Conservation (phyloP, 148 eudicot species). For the Chenopodium quinoa region DNA sequence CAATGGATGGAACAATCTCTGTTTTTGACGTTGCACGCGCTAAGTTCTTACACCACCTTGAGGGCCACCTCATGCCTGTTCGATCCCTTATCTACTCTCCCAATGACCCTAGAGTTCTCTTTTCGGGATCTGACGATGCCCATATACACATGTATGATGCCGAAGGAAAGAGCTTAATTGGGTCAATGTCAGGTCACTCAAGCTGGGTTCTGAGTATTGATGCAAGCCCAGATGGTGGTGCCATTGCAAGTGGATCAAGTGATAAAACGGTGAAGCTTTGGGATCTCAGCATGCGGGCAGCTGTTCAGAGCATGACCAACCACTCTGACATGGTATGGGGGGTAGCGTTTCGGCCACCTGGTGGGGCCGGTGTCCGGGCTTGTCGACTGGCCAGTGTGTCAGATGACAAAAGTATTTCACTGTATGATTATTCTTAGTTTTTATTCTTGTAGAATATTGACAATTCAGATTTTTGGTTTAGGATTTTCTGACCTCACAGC, state of each 20-base stretch:
- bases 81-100: slow-evolving; percentile 75
- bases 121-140: slow-evolving; percentile 80
- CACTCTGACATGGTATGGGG: slow-evolving; percentile 95
- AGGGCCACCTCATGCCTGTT: slow-evolving; percentile 94
- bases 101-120: slow-evolving; percentile 58
- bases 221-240: slow-evolving; percentile 76
- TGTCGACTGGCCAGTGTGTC: slow-evolving; percentile 90
- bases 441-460: background rate
- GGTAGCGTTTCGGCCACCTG: slow-evolving; percentile 76
- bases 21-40: slow-evolving; percentile 71
- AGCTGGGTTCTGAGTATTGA: slow-evolving; percentile 95
- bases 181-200: slow-evolving; percentile 81
- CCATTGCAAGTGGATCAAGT: slow-evolving; percentile 89
- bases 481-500: slow-evolving; percentile 6
- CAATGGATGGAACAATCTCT: slow-evolving; percentile 92
- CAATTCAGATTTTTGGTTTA: slow-evolving; percentile 4
- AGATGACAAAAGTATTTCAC: slow-evolving; percentile 79
- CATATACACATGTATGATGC: slow-evolving; percentile 86
- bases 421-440: slow-evolving; percentile 64
- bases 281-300: slow-evolving; percentile 88
- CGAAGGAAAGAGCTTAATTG: slow-evolving; percentile 68
- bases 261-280: slow-evolving; percentile 83
- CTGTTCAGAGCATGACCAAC: slow-evolving; percentile 71
- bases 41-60: slow-evolving; percentile 81
- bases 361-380: slow-evolving; percentile 48